A percentile compares a stretch with the other conserved stretches of the same genome.
These are phyloP conservation scores for Agrocybe praecox DNA, from an alignment of 768 basidiomycete species.

Conservation along the genomic window DNA sequence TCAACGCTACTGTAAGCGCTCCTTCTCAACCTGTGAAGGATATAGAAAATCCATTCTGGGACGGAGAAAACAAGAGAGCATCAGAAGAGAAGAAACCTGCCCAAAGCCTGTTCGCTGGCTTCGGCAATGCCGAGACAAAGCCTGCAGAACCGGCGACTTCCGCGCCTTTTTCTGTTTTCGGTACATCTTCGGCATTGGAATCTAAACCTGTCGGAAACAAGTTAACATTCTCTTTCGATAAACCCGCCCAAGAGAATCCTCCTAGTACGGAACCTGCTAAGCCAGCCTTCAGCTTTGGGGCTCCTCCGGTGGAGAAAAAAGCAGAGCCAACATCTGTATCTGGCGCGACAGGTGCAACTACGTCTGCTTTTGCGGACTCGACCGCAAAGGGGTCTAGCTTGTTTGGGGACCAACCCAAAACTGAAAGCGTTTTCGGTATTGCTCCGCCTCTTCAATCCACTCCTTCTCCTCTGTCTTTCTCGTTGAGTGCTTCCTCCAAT, in stretches of 20 bases:
- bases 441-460: constrained; percentile 13
- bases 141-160: not conserved
- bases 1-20: constrained; percentile 10
- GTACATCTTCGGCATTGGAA: constrained; percentile 3
- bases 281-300: constrained; percentile 19
- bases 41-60: constrained; percentile 45
- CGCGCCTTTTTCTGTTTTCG: constrained; percentile 4
- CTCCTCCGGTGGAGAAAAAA: constrained; percentile 12
- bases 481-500: constrained; percentile 22
- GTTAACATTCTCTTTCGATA: constrained; percentile 17
- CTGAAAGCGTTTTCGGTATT: constrained; percentile 5
- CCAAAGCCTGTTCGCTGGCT: constrained; percentile 10
- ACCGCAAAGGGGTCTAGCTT: constrained; percentile 17
- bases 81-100: constrained; percentile 6
- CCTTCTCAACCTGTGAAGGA: constrained; percentile 36
- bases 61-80: constrained; percentile 32
- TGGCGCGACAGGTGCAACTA: constrained; percentile 17
- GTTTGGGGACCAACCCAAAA: constrained; percentile 15
- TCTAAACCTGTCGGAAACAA: constrained; percentile 4
- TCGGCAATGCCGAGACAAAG: constrained; percentile 7
- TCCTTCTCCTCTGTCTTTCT: constrained; percentile 26
- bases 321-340: constrained; percentile 19
- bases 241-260: constrained; percentile 11
- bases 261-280: constrained; percentile 6
- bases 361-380: constrained; percentile 20